These are phyloP conservation scores for Rhododendron griersonianum DNA, from an alignment of 148 eudicot genomes.

Conservation along the genomic window DNA sequence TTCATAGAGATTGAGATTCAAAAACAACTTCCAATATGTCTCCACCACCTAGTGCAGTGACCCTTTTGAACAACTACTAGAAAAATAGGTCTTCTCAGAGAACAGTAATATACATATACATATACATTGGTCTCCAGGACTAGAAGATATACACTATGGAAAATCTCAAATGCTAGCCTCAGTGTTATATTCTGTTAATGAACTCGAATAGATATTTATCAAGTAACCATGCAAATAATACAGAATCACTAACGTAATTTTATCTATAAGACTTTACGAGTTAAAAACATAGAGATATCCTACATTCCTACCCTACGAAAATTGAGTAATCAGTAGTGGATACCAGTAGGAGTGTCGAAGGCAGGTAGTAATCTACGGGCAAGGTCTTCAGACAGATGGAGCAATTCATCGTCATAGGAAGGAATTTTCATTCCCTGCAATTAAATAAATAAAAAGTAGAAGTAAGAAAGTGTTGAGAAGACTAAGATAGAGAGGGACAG, in stretches of 20 bases:
- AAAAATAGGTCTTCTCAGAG: neutral
- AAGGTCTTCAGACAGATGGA: constrained; percentile 88
- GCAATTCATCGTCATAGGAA: constrained; percentile 77
- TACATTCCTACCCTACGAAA: neutral
- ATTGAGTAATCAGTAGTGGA: neutral
- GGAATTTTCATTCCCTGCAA: constrained; percentile 92
- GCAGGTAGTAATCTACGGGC: constrained; percentile 85
- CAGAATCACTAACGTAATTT: neutral
- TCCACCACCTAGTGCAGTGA: neutral
- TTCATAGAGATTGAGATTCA: neutral
- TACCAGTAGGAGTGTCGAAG: constrained; percentile 99
- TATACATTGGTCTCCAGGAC: neutral
- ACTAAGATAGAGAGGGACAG: neutral
- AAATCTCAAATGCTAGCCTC: neutral
- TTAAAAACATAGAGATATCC: neutral
- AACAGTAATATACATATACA: neutral
- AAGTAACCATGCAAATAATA: neutral
- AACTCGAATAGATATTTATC: neutral
- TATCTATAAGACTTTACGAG: neutral
- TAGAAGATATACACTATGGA: too few species aligned
- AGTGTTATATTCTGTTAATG: neutral
- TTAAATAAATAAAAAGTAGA: neutral
- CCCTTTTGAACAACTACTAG: neutral
- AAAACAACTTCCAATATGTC: neutral
- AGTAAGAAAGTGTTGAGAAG: neutral